Evolutionary conservation across 2,329 filamentous ascomycete genomes (phyloP).

Genomic region (Diaporthe nobilis): DNA sequence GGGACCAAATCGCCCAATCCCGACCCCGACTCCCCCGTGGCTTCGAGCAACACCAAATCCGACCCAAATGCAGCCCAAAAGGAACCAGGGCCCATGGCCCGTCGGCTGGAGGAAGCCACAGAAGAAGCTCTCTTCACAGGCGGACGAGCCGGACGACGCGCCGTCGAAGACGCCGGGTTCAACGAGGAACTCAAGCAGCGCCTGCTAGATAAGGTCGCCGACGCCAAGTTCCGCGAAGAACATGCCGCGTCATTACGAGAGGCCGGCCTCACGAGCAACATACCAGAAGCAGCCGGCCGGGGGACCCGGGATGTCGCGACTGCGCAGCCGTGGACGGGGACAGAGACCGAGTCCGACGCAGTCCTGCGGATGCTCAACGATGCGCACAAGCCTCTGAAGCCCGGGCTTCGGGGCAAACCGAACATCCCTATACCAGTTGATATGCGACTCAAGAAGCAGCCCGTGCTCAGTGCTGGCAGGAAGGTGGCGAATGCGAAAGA

Average conservation of each 20-base stretch:
- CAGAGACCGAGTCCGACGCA: conserved; percentile 80
- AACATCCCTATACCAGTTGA: conserved; percentile 65
- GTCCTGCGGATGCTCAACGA: conserved; percentile 89
- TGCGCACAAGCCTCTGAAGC: conserved; percentile 77
- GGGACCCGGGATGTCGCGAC: conserved; percentile 78
- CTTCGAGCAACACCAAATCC: neutral
- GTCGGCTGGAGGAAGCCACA: conserved; percentile 73
- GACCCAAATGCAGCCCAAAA: neutral
- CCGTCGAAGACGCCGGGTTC: conserved; percentile 74
- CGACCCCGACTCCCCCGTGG: neutral
- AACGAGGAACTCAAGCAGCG: conserved; percentile 73
- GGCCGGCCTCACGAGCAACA: conserved; percentile 51
- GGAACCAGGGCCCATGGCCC: conserved; percentile 65
- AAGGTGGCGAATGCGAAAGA: conserved; percentile 70
- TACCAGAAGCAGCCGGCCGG: conserved; percentile 72
- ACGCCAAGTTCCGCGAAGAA: conserved; percentile 67
- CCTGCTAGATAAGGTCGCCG: conserved; percentile 69
- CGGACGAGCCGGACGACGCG: conserved; percentile 70
- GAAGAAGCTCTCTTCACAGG: conserved; percentile 73
- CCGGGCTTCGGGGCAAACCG: conserved; percentile 61
- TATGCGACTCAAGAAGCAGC: conserved; percentile 61
- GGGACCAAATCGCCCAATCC: neutral
- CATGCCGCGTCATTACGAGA: conserved; percentile 64
- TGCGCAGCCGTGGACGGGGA: conserved; percentile 82
- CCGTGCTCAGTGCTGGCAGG: conserved; percentile 58